Evolutionary conservation across 192 early-diverging fungal genomes (phyloP).

Genomic region (Backusella liffmaniae): DNA sequence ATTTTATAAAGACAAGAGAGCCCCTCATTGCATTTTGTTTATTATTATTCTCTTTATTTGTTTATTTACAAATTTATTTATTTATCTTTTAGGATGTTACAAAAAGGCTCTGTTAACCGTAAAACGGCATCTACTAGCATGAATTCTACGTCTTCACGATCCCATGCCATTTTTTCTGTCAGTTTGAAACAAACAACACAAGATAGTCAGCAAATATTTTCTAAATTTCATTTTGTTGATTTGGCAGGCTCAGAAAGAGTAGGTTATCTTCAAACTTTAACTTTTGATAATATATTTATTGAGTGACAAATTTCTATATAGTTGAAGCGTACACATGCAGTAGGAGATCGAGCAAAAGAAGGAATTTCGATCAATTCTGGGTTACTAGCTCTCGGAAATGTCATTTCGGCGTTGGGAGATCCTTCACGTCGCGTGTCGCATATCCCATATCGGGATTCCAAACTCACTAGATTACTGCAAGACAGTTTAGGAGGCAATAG

Average conservation of each 20-base stretch:
- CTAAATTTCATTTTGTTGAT: constrained; percentile 98
- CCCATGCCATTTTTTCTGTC: constrained; percentile 95
- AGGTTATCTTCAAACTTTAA: constrained; percentile 15
- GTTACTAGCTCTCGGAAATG: constrained; percentile 92
- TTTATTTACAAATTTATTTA: constrained; percentile 9
- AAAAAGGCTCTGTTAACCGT: constrained; percentile 52
- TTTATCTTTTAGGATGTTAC: constrained; percentile 41
- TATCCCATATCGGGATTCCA: constrained; percentile 95
- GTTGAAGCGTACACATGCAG: constrained; percentile 87
- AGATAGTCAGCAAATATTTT: constrained; percentile 14
- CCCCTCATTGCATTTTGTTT: neutral
- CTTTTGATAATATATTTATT: neutral
- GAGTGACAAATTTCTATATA: constrained; percentile 23
- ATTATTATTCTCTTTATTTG: neutral
- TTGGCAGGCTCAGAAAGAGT: constrained; percentile 93
- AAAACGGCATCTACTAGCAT: constrained; percentile 91
- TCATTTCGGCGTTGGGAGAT: constrained; percentile 94
- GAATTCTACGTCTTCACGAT: constrained; percentile 91
- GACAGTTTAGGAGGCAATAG: constrained; percentile 93
- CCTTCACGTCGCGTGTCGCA: constrained; percentile 58
- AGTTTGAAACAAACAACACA: constrained; percentile 70
- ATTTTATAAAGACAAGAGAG: neutral
- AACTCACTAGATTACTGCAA: constrained; percentile 93
- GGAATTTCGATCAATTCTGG: constrained; percentile 97
- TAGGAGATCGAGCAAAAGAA: constrained; percentile 91